Evolutionary conservation across 2,329 filamentous ascomycete genomes (phyloP), one percentile per base, ranked within the genome.

Genomic region (Fusarium sp.): DNA sequence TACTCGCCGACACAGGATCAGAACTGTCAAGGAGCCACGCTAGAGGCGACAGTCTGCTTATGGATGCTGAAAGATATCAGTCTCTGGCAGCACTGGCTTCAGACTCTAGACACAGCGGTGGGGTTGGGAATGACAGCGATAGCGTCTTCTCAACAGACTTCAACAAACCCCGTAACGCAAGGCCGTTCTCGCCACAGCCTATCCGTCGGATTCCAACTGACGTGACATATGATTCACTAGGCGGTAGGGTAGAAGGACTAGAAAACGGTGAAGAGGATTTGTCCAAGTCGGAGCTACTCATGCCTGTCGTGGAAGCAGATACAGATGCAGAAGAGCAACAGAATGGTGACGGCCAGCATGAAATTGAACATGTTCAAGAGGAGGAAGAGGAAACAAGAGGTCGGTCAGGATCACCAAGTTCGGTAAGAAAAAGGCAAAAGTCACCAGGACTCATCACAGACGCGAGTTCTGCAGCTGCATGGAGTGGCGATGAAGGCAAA

Each of bases 111-210:
- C 67, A 65, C 14, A 50, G 64, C 11, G 76, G 69, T 21, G 71
- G 75, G 23, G 79, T 77, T 25, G 83, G 86, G 39, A 73, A 77
- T 0, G 84, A 87, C 43, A 73, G 76, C 0, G 83, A 85, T 42
- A 86, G 84, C 73, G 81, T 87, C 45, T 84, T 87, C 68, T 85
- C 80, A 3, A 71, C 84, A 13, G 85, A 87, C 45, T 80, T 85
- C 66, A 87, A 85, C 75, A 80, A 83, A 48, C 80, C 84, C 15
- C 79, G 87, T 17, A 84, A 83, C 17, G 83, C 85, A 18, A 76
- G 88, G 31, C 87, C 87, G 0, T 90, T 90, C 69, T 88, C 86
- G 17, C 88, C 88, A 4, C 85, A 87, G 71, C 87, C 79, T 23
- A 81, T 82, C 41, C 76, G 80, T 11, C 75, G 80, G 3, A 70